A percentile compares a stretch with the other conserved stretches of the same genome.
These are phyloP conservation scores for Phlebopus sp. DNA, from an alignment of 1,284 basidiomycete genomes.

Conservation along the genomic window DNA sequence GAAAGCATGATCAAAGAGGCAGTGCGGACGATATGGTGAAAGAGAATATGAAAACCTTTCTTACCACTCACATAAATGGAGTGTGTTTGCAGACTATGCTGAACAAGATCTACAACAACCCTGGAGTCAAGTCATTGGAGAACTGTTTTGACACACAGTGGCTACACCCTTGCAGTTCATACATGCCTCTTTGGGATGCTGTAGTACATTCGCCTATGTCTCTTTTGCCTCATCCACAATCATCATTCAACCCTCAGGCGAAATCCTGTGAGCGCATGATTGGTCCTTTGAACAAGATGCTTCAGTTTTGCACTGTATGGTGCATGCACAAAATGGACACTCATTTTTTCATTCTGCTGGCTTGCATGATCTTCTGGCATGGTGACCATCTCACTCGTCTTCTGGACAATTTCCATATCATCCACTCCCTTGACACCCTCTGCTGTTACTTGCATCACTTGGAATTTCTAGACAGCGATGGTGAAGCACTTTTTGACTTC, in stretches of 20 bases:
- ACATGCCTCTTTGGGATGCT: neutral
- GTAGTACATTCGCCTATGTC: neutral
- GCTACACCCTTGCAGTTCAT: neutral
- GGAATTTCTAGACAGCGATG: conserved; percentile 1
- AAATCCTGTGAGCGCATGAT: neutral
- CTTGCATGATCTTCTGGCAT: neutral
- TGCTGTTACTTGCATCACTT: neutral
- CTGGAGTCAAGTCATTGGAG: neutral
- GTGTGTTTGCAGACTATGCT: neutral
- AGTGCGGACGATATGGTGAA: neutral
- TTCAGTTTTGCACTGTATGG: neutral
- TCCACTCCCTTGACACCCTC: neutral
- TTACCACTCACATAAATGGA: neutral
- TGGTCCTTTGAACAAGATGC: neutral
- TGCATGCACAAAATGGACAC: neutral
- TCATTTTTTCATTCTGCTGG: neutral
- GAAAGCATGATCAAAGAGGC: neutral
- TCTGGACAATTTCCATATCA: neutral
- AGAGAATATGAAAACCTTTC: neutral
- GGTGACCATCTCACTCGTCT: neutral
- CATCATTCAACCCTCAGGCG: neutral
- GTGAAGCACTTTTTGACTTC: neutral
- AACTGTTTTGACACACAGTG: neutral
- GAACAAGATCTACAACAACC: conserved; percentile 2
- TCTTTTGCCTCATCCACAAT: neutral